Conservation (phyloP, 2,329 filamentous ascomycete species). For the Coniochaeta sp. region DNA sequence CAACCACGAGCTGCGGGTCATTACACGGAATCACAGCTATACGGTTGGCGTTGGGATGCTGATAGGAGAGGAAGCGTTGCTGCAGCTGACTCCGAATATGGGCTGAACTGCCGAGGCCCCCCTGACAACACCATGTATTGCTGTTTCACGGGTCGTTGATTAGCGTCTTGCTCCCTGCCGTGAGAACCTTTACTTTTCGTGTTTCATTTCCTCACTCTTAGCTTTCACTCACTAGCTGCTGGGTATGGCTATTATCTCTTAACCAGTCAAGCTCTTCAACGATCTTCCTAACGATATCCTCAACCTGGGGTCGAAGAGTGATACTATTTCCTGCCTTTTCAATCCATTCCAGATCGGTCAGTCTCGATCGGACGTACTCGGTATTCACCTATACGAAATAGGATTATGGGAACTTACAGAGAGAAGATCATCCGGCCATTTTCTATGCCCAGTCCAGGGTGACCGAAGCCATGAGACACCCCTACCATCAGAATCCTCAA, state of each 20-base stretch:
- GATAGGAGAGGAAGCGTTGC: conserved; percentile 22
- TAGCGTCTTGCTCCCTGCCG: too few species aligned
- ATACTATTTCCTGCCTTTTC: conserved; percentile 31
- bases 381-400: neutral
- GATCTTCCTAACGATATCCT: conserved; percentile 29
- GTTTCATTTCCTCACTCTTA: conserved; percentile 7
- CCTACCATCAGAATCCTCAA: conserved; percentile 37
- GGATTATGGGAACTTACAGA: conserved; percentile 19
- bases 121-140: conserved; percentile 32
- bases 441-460: conserved; percentile 28
- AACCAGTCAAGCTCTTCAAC: conserved; percentile 33
- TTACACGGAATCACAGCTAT: conserved; percentile 34
- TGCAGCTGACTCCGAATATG: conserved; percentile 37
- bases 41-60: conserved; percentile 26
- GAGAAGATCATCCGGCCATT: conserved; percentile 31
- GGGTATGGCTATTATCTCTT: conserved; percentile 17
- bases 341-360: neutral
- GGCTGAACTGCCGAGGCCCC: conserved; percentile 36
- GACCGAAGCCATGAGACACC: conserved; percentile 29
- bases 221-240: conserved; percentile 24
- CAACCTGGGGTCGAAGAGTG: conserved; percentile 34
- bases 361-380: neutral
- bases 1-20: conserved; percentile 48
- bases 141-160: conserved; percentile 8
- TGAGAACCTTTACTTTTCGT: too few species aligned